phyloP scores from a whole-genome alignment of 2,329 filamentous ascomycete species.

The Trichoderma harzianum region DNA sequence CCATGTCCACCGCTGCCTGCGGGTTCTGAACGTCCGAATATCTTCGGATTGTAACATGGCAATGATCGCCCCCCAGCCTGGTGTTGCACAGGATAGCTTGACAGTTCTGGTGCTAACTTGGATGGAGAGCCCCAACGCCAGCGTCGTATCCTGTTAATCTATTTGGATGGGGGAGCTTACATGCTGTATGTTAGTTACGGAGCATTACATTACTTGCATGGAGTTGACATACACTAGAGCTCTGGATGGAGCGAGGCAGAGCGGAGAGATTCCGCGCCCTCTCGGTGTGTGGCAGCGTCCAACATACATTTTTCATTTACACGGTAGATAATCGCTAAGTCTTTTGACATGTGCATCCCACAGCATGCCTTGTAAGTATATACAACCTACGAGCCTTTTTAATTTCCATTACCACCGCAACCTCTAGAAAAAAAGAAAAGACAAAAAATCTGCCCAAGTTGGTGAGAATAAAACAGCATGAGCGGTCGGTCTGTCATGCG shows the following conservation, averaged over 20 bases:
- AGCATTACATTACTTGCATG: background rate
- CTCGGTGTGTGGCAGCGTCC: background rate
- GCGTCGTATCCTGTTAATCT: background rate
- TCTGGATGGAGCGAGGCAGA: background rate
- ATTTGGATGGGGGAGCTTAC: background rate
- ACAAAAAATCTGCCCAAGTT: background rate
- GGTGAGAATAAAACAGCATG: background rate
- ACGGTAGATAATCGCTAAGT: background rate
- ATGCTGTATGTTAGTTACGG: background rate
- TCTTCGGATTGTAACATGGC: background rate
- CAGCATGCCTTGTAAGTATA: too few species aligned
- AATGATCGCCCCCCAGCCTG: background rate
- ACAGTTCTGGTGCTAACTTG: background rate
- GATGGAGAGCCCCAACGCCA: background rate
- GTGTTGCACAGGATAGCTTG: background rate
- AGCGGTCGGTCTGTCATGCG: background rate
- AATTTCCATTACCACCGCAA: background rate
- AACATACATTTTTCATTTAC: background rate
- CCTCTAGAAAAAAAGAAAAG: background rate
- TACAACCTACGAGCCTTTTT: too few species aligned
- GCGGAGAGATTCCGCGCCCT: background rate
- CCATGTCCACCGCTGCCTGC: background rate
- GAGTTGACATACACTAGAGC: background rate
- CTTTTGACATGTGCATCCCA: background rate
- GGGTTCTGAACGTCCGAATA: background rate